phyloP scores from a whole-genome alignment of 148 eudicot genomes.

The Chenopodium berlandieri region DNA sequence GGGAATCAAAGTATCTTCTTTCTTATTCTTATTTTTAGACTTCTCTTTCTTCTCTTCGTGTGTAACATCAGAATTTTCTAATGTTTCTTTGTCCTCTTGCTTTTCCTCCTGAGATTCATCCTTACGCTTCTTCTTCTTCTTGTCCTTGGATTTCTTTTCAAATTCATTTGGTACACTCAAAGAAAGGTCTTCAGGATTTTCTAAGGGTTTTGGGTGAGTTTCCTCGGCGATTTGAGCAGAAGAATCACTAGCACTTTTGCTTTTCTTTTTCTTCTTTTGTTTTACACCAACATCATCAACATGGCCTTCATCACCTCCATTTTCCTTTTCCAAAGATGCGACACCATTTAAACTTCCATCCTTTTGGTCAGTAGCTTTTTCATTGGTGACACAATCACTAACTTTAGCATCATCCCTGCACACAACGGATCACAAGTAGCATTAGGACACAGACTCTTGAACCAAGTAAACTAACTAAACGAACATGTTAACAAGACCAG shows the following conservation, averaged over 20 bases:
- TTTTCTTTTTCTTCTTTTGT: constrained; percentile 40
- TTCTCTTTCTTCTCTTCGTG: constrained; percentile 28
- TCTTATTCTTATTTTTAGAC: constrained; percentile 27
- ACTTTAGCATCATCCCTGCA: constrained; percentile 32
- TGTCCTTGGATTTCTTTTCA: constrained; percentile 46
- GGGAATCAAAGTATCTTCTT: constrained; percentile 19
- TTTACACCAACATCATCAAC: constrained; percentile 27
- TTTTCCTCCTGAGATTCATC: constrained; percentile 19
- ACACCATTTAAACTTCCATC: background rate
- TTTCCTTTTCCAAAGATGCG: constrained; percentile 23
- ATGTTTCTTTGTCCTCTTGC: constrained; percentile 22
- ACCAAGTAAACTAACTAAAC: background rate
- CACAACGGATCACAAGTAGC: constrained; percentile 14
- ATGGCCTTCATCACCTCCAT: constrained; percentile 13
- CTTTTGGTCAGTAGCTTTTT: constrained; percentile 26
- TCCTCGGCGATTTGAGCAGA: constrained; percentile 20
- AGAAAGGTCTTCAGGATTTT: constrained; percentile 3
- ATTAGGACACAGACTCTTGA: constrained; percentile 4
- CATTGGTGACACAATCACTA: constrained; percentile 23
- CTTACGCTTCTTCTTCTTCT: constrained; percentile 55
- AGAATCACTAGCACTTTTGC: constrained; percentile 23
- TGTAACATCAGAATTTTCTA: constrained; percentile 17
- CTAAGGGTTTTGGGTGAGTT: constrained; percentile 13
- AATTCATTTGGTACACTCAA: constrained; percentile 26
- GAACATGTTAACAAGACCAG: background rate